Percentiles rank a stretch among this genome's conserved stretches.
Evolutionary conservation across 441 rosid species (phyloP).

Genomic region (Populus tomentosa): DNA sequence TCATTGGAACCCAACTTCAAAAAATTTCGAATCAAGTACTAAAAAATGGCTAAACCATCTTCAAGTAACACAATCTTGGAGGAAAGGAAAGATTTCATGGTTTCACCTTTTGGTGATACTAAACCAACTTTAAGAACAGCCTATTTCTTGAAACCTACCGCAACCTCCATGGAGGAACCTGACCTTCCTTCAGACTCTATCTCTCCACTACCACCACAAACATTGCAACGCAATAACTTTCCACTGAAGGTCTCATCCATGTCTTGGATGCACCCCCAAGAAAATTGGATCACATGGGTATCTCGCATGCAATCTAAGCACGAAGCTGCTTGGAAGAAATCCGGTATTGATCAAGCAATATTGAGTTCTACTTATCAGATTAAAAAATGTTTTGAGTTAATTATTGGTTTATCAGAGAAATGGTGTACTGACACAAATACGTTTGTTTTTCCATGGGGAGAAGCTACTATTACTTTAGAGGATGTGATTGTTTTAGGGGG

Average conservation of each 20-base stretch:
- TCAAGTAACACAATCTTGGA: background rate
- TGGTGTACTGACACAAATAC: conserved; percentile 44
- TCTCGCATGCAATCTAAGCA: conserved; percentile 23
- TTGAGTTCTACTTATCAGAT: conserved; percentile 26
- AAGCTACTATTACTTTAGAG: conserved; percentile 39
- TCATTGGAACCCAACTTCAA: background rate
- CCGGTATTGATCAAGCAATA: conserved; percentile 36
- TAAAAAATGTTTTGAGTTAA: conserved; percentile 17
- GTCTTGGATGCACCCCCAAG: conserved; percentile 21
- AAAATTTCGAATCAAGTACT: background rate
- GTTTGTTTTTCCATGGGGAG: conserved; percentile 49
- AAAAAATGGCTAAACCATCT: background rate
- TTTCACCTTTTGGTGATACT: conserved; percentile 13
- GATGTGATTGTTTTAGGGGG: conserved; percentile 34
- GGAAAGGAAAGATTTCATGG: conserved; percentile 30
- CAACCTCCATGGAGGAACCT: conserved; percentile 22
- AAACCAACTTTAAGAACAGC: conserved; percentile 21
- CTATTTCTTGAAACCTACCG: conserved; percentile 31
- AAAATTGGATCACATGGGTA: conserved; percentile 38
- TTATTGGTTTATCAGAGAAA: conserved; percentile 35
- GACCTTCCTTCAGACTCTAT: background rate
- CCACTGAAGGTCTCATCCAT: conserved; percentile 6
- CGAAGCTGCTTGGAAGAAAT: conserved; percentile 30
- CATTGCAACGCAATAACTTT: background rate
- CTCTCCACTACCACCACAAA: conserved; percentile 1